phyloP scores from a whole-genome alignment of 306 rosid genomes.

The Pterocarpus macrocarpus region DNA sequence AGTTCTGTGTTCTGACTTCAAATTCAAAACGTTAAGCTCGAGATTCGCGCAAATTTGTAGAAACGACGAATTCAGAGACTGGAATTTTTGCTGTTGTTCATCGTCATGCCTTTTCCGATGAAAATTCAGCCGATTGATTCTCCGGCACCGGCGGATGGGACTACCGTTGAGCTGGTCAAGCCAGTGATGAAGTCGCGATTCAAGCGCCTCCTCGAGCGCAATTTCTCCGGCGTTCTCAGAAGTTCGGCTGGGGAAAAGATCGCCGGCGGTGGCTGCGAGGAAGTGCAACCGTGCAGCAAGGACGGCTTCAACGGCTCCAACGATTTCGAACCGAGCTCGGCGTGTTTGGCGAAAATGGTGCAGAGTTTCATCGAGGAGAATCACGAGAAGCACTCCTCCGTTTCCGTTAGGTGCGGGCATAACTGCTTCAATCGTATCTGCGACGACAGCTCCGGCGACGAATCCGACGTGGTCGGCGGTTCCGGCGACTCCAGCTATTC shows the following conservation, averaged over 20 bases:
- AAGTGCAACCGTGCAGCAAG: slow-evolving; percentile 48
- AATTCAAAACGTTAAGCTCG: slow-evolving; percentile 29
- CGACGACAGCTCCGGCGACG: slow-evolving; percentile 70
- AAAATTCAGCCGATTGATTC: slow-evolving; percentile 87
- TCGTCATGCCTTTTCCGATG: slow-evolving; percentile 67
- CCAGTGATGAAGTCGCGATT: slow-evolving; percentile 78
- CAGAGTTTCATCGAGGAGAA: slow-evolving; percentile 81
- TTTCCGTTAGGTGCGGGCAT: slow-evolving; percentile 58
- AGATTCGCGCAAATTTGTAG: slow-evolving; percentile 49
- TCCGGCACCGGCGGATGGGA: slow-evolving; percentile 53
- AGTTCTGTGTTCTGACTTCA: slow-evolving; percentile 38
- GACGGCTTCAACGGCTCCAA: slow-evolving; percentile 46
- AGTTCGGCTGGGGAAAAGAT: slow-evolving; percentile 58
- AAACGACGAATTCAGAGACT: slow-evolving; percentile 39
- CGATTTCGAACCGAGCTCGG: slow-evolving; percentile 80
- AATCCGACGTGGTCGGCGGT: slow-evolving; percentile 50
- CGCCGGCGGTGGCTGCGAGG: slow-evolving; percentile 46
- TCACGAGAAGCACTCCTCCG: slow-evolving; percentile 64
- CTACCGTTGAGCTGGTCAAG: slow-evolving; percentile 61
- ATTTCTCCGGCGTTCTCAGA: slow-evolving; percentile 68
- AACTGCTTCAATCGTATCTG: slow-evolving; percentile 76
- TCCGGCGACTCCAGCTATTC: slow-evolving; percentile 57
- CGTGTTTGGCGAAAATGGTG: slow-evolving; percentile 85
- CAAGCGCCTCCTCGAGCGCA: slow-evolving; percentile 82
- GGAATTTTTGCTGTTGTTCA: slow-evolving; percentile 11